phyloP scores from a whole-genome alignment of 805 yeast genomes.

The Saccharomycopsis sp. region DNA sequence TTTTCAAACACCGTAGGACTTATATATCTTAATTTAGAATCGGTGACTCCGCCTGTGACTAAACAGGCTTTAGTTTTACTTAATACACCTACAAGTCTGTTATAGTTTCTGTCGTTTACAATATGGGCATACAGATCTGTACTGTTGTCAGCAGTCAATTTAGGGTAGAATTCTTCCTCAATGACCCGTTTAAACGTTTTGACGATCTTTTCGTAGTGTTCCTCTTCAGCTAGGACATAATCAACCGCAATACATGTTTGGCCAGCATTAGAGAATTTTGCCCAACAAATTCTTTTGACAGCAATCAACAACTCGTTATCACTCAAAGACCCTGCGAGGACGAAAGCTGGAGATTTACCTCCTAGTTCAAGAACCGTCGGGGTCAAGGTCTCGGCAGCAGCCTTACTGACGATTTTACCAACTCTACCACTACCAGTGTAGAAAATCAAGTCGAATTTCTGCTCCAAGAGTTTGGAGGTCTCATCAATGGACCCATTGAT shows the following conservation, averaged over 20 bases:
- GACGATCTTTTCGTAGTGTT: slow-evolving; percentile 47
- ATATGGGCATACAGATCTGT: slow-evolving; percentile 50
- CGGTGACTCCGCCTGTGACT: slow-evolving; percentile 40
- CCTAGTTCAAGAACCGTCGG: slow-evolving; percentile 83
- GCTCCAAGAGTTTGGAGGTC: slow-evolving; percentile 51
- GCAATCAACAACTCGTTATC: slow-evolving; percentile 26
- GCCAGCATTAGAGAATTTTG: slow-evolving; percentile 73
- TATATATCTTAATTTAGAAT: slow-evolving; percentile 39
- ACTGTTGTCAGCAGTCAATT: slow-evolving; percentile 28
- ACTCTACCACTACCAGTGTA: slow-evolving; percentile 78
- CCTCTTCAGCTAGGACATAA: slow-evolving; percentile 62
- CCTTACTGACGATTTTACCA: slow-evolving; percentile 68
- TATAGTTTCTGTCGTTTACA: slow-evolving; percentile 47
- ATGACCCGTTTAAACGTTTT: slow-evolving; percentile 34
- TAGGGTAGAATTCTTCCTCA: slow-evolving; percentile 40
- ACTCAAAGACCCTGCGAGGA: slow-evolving; percentile 41
- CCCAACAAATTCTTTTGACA: slow-evolving; percentile 68
- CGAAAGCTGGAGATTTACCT: slow-evolving; percentile 83
- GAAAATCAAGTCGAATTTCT: slow-evolving; percentile 73
- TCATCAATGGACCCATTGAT: slow-evolving; percentile 46
- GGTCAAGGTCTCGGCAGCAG: slow-evolving; percentile 80
- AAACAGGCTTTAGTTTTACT: slow-evolving; percentile 46
- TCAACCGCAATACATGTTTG: slow-evolving; percentile 92
- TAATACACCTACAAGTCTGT: slow-evolving; percentile 40
- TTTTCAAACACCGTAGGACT: slow-evolving; percentile 69